phyloP scores from a whole-genome alignment of 371 early-diverging fungal species.

The Actinomortierella ambigua region DNA sequence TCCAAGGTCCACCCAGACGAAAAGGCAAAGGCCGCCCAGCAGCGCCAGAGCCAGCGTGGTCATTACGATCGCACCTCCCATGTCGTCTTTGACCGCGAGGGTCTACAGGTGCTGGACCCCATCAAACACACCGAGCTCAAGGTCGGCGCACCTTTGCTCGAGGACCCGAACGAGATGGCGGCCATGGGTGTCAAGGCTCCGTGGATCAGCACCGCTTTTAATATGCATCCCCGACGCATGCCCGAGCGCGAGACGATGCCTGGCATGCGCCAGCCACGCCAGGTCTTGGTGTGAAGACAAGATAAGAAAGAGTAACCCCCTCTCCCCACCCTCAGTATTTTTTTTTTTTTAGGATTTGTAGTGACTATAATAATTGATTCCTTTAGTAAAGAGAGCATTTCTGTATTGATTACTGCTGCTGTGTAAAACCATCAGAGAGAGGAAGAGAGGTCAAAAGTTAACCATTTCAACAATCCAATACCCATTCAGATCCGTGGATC shows the following conservation, averaged over 20 bases:
- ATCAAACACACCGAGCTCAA: conserved; percentile 44
- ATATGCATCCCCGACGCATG: conserved; percentile 10
- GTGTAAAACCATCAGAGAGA: too few relatives aligned
- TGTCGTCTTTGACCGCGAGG: conserved; percentile 40
- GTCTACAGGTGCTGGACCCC: conserved; percentile 36
- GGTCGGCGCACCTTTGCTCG: conserved; percentile 33
- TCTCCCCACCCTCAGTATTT: not conserved
- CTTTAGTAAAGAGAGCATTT: not conserved
- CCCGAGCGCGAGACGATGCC: conserved; percentile 11
- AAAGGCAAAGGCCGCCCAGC: conserved; percentile 21
- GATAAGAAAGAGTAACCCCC: not conserved
- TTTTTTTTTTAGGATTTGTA: not conserved
- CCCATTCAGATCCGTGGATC: too few relatives aligned
- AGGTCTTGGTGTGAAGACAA: not conserved
- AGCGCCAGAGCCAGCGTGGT: conserved; percentile 25
- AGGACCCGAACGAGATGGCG: conserved; percentile 38
- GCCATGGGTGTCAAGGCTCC: conserved; percentile 30
- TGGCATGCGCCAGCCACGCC: conserved; percentile 29
- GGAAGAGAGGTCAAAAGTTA: too few relatives aligned
- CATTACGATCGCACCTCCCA: conserved; percentile 33
- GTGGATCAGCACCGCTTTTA: conserved; percentile 40
- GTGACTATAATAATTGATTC: not conserved
- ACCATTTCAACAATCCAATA: too few relatives aligned
- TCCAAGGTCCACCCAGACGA: conserved; percentile 24
- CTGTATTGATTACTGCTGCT: too few relatives aligned